Evolutionary conservation across 2,329 filamentous ascomycete species (phyloP).

Genomic region (Trichoderma atroviride): DNA sequence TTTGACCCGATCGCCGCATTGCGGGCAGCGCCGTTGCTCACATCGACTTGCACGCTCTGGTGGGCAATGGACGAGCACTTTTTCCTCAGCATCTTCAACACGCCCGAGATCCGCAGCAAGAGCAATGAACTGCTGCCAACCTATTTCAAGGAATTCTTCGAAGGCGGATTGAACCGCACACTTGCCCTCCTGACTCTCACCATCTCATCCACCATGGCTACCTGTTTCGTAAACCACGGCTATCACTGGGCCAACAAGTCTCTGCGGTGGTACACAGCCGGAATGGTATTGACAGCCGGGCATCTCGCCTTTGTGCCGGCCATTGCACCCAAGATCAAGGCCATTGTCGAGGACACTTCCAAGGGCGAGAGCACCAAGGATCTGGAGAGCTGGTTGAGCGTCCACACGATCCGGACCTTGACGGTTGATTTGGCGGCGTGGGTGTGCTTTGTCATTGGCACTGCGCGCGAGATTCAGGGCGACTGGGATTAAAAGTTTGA

Average conservation of each 20-base stretch:
- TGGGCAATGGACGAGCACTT: slow-evolving; percentile 50
- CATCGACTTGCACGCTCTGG: slow-evolving; percentile 50
- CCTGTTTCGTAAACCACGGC: neutral
- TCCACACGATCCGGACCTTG: neutral
- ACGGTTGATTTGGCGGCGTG: slow-evolving; percentile 14
- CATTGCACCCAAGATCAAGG: slow-evolving; percentile 39
- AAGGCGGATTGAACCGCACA: slow-evolving; percentile 39
- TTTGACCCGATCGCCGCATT: slow-evolving; percentile 32
- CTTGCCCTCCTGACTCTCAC: slow-evolving; percentile 42
- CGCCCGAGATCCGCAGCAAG: slow-evolving; percentile 34
- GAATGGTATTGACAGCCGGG: slow-evolving; percentile 37
- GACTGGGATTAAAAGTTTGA: neutral
- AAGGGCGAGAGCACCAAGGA: slow-evolving; percentile 25
- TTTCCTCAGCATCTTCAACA: slow-evolving; percentile 45
- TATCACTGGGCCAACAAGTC: slow-evolving; percentile 34
- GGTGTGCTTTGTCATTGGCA: slow-evolving; percentile 10
- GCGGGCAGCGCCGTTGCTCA: slow-evolving; percentile 49
- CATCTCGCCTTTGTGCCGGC: slow-evolving; percentile 42
- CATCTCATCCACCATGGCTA: slow-evolving; percentile 24
- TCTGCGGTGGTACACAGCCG: slow-evolving; percentile 39
- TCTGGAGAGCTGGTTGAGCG: slow-evolving; percentile 1
- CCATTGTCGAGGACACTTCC: slow-evolving; percentile 35
- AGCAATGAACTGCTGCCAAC: slow-evolving; percentile 36
- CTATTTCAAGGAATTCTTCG: slow-evolving; percentile 49
- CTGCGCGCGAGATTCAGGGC: neutral